Evolutionary conservation across 2,329 filamentous ascomycete species (phyloP).

Genomic region (Fusarium mangiferae): DNA sequence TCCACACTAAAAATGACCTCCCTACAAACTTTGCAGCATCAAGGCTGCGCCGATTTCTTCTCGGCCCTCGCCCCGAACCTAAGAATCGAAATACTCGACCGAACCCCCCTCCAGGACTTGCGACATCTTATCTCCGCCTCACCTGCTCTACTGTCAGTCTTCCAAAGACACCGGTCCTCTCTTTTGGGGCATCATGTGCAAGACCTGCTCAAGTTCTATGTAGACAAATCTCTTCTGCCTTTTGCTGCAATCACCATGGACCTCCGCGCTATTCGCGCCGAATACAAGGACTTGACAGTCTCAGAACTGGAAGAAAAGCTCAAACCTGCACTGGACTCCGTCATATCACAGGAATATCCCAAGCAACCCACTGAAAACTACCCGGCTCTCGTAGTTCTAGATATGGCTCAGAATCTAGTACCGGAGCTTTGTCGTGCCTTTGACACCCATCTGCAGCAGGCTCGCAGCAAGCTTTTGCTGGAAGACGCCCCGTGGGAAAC

Average conservation of each 20-base stretch:
- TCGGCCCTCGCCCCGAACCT: background rate
- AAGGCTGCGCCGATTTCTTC: background rate
- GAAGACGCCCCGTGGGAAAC: background rate
- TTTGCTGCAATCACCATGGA: background rate
- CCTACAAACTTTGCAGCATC: background rate
- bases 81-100: background rate
- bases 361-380: background rate
- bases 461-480: no score
- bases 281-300: background rate
- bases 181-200: background rate
- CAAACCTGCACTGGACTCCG: background rate
- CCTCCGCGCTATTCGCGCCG: background rate
- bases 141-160: background rate
- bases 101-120: background rate
- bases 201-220: background rate
- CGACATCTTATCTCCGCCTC: background rate
- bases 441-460: accelerated
- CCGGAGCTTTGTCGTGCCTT: background rate
- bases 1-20: background rate
- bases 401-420: background rate
- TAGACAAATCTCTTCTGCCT: background rate
- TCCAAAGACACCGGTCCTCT: background rate
- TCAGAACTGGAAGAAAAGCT: background rate
- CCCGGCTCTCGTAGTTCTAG: background rate
- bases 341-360: background rate